Evolutionary conservation across 2,329 filamentous ascomycete genomes (phyloP).

Genomic region (Xylariales sp.): DNA sequence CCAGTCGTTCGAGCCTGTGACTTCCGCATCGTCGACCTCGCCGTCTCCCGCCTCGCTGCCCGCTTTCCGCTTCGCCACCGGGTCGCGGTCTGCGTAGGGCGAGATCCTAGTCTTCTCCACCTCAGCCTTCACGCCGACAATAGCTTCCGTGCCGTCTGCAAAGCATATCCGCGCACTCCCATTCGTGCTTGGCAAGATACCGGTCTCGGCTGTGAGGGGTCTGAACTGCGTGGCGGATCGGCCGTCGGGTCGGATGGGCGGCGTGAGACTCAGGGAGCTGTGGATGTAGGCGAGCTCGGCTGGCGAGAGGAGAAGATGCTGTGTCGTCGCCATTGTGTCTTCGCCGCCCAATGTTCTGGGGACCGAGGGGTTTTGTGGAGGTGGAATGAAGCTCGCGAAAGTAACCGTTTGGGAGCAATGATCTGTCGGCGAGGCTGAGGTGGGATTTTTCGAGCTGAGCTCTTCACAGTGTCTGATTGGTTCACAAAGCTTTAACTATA

Average conservation of each 20-base stretch:
- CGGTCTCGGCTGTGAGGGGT: conserved; percentile 82
- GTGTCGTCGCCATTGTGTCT: conserved; percentile 54
- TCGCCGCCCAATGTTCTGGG: neutral
- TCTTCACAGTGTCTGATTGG: conserved; percentile 7
- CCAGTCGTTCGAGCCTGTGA: conserved; percentile 61
- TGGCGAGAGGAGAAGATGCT: conserved; percentile 77
- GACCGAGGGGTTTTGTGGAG: neutral
- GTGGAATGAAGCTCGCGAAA: neutral
- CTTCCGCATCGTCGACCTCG: conserved; percentile 17
- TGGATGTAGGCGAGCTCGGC: conserved; percentile 96
- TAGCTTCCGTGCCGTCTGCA: conserved; percentile 89
- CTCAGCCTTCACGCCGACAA: conserved; percentile 93
- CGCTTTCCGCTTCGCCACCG: too few relatives aligned
- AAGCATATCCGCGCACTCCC: conserved; percentile 93
- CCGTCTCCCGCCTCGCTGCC: conserved; percentile 30
- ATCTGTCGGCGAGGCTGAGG: conserved; percentile 13
- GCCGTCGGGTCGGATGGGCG: conserved; percentile 86
- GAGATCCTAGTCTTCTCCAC: conserved; percentile 64
- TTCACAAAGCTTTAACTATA: too few relatives aligned
- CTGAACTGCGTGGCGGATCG: conserved; percentile 82
- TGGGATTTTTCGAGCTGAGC: conserved; percentile 19
- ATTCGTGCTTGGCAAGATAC: conserved; percentile 83
- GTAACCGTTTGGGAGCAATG: neutral
- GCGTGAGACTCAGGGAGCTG: conserved; percentile 72
- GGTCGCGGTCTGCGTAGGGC: conserved; percentile 18